Evolutionary conservation across 768 basidiomycete genomes (phyloP).

Genomic region (Russula sp.): DNA sequence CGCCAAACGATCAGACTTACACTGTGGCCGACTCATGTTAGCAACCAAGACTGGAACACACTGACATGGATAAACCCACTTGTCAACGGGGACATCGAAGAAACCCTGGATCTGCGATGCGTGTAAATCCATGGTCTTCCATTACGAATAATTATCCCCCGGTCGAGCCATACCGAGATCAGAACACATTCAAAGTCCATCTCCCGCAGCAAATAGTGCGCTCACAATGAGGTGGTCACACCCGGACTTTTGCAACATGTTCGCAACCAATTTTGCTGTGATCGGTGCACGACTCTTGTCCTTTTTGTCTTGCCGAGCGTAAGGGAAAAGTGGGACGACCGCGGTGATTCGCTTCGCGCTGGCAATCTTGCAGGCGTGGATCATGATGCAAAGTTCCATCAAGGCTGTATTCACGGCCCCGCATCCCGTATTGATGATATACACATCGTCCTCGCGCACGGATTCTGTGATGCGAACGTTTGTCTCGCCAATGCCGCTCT

Average conservation of each 20-base stretch:
- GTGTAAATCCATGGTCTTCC: conserved; percentile 99
- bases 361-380: conserved; percentile 99
- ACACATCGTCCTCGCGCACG: conserved; percentile 97
- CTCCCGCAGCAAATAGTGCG: conserved; percentile 16
- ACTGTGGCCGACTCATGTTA: conserved; percentile 26
- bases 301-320: conserved; percentile 97
- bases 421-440: conserved; percentile 93
- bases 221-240: conserved; percentile 96
- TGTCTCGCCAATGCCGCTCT: conserved; percentile 87
- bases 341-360: conserved; percentile 97
- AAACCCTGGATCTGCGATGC: conserved; percentile 99
- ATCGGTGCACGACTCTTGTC: conserved; percentile 98
- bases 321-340: conserved; percentile 96
- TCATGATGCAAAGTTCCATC: conserved; percentile 99
- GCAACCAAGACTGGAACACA: conserved; percentile 6
- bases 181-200: not conserved
- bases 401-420: conserved; percentile 85
- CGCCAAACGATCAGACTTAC: conserved; percentile 35
- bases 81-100: conserved; percentile 99
- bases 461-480: conserved; percentile 89
- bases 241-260: conserved; percentile 89
- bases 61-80: conserved; percentile 51
- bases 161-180: not conserved
- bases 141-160: conserved; percentile 32
- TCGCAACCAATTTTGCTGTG: conserved; percentile 96